Evolutionary conservation across 306 rosid species (phyloP), one percentile per base, ranked within the genome.

Genomic region (Aeschynomene evenia): DNA sequence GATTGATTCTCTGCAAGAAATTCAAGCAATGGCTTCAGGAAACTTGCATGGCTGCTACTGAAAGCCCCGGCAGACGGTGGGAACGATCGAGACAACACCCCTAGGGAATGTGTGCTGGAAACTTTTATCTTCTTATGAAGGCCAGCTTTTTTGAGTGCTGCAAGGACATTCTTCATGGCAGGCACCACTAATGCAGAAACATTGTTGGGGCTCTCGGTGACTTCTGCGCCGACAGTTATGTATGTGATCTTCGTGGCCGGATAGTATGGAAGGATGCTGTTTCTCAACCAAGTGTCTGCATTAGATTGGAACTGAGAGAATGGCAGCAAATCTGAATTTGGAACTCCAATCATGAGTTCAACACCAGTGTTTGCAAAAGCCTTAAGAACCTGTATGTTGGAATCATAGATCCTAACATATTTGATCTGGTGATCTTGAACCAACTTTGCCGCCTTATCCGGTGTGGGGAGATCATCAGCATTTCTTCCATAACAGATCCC

Each of bases 11-110:
- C 97, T 0, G 96, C 99, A 21, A 94, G 90, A 79, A 91, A 94
- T 85, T 94, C 99, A 60, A 94, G 79, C 89, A 94, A 19, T 23
- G 99, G 99, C 75, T 89, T 94, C 72, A 94, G 82, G 84, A 91
- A 91, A 75, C 72, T 87, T 0, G 99, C 97, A 72, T 79, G 87
- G 60, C 86, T 84, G 52, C 99, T 94, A 80, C 83, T 87, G 79
- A 94, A 91, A 11, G 99, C 99, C 21, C 99, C 99, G 0, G 97
- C 99, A 48, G 99, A 94, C 33, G 99, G 99, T 9, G 99, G 99
- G 73, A 91, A 94, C 1, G 99, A 91, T 39, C 97, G 86, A 5
- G 99, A 94, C 73, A 94, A 57, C 74, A 94, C 92, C 29, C 99
- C 92, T 0, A 94, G 99, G 55, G 97, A 94, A 84, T 82, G 97